Base-by-base conservation (phyloP, 2,329 filamentous ascomycete genomes). In the Pseudogymnoascus sp. region DNA sequence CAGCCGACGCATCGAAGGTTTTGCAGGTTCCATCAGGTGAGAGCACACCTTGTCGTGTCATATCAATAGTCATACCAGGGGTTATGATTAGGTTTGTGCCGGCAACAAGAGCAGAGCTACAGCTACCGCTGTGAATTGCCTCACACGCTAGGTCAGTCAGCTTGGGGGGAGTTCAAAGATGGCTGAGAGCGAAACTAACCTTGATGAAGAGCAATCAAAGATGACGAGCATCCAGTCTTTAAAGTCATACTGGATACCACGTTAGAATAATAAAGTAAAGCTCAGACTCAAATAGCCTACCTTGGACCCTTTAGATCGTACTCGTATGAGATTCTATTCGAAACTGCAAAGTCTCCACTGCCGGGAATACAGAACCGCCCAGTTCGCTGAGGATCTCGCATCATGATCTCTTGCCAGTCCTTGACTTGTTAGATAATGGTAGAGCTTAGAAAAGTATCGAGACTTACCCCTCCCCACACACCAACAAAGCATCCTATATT, bases 71-170 rank as follows among this genome's bases (percentile, higher is more conserved):
- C 40, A 60, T 25, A 28, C 38, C 65, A 5, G 67, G 66, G 23
- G 68, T 40, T 10, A 70, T 31, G 12, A 67, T 70, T 18, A 69
- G 25, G 37, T 67, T 60, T 6, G 25, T 25, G 11, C 64, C 60
- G 2, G 23, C 59, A 23, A 63, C 61, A 4, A 66, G 37, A 21
- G 38, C 70, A 81, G 72, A 68, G 85, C 80, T 4, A 84, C 73
- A 0, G 80, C 79, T 2, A 83, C 78, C 14, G 85, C 74, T 37
- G 14, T 37, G 36, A n/a, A 37, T 37, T 37, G 36, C 36, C 36
- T 37, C 36, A 37, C 36, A 37, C 12, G 2, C 36, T 37, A 37
- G 1, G 36, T 6, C 36, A n/a, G 36, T 37, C 36, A 37, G 36
- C 5, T 5, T n/a, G 2, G 36, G 6, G 36, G 3, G 5, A 37